Evolutionary conservation across 2,329 filamentous ascomycete species (phyloP), one percentile per base, ranked within the genome.

Genomic region (Fusarium sp.): DNA sequence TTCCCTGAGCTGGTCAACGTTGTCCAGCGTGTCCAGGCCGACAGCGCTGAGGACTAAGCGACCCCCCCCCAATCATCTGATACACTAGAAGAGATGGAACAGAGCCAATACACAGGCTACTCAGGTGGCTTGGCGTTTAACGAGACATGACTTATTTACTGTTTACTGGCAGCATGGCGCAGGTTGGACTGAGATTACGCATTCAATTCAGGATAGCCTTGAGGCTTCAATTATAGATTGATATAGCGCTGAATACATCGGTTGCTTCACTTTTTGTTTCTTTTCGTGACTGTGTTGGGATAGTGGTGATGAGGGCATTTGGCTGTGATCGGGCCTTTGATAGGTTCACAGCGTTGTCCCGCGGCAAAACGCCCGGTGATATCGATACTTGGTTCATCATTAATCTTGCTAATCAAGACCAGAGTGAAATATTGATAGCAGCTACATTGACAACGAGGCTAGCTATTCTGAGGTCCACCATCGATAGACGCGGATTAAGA

Each of bases 1-100:
- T 96, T 88, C 78, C 79, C 85, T 55, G 84, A 88, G 72, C 85
- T 97, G 31, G 84, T 93, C 42, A 82, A 90, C 70, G 82, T 94
- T 54, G 93, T 98, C 54, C 84, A 90, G 79, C 91, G 89, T 75
- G 93, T 98, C 27, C 92, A 97, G 79, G 82, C 79, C n/a, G 84
- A 86, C 66, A 76, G 77, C 61, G 71, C 65, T 13, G 76, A 80
- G 55, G 79, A 81, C 55, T 82, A 77, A 80, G 70, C 72, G 14
- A 6, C 33, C 32, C 45, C 29, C 5, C 19, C 21, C 19, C 19
- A 19, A 19, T 19, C 37, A 43, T n/a, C 21, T 11, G 14, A 43
- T 35, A 21, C 29, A 39, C 32, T 64, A 57, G 57, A 61, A 58
- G 58, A 46, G 47, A 48, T 5, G 55, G 47, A 48, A 47, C 10